Percentiles rank a stretch among this genome's conserved stretches.
phyloP scores from a whole-genome alignment of 495 filamentous ascomycete genomes.

The Bacidia gigantensis region DNA sequence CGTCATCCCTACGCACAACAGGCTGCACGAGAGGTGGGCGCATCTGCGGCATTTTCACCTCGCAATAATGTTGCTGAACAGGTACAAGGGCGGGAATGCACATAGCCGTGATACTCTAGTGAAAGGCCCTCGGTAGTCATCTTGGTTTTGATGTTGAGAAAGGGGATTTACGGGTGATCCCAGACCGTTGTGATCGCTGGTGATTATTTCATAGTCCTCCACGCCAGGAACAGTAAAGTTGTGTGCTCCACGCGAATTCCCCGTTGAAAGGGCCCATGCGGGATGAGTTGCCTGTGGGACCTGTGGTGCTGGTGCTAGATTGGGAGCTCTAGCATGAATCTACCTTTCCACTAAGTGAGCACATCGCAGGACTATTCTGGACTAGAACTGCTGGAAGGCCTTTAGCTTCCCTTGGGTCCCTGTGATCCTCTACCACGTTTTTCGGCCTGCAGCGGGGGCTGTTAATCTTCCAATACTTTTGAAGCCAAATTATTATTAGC shows the following conservation, averaged over 20 bases:
- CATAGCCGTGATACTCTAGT: background rate
- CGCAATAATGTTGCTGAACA: background rate
- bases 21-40: background rate
- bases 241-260: background rate
- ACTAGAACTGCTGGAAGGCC: too few relatives aligned
- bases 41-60: background rate
- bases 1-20: background rate
- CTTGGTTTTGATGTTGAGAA: too few relatives aligned
- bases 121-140: background rate
- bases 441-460: conserved; percentile 6
- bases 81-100: background rate
- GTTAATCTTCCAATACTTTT: background rate
- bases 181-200: background rate
- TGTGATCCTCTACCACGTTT: conserved; percentile 13
- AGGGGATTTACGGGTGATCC: background rate
- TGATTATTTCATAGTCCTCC: background rate
- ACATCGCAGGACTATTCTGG: too few relatives aligned
- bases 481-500: conserved; percentile 6
- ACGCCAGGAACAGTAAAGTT: background rate
- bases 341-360: too few relatives aligned
- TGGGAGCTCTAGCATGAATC: background rate
- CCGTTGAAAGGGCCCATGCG: background rate
- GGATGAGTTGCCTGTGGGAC: background rate
- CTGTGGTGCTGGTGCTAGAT: too few relatives aligned
- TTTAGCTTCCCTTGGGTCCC: too few relatives aligned